A percentile compares a stretch with the other conserved stretches of the same genome.
Conservation (phyloP, 495 filamentous ascomycete genomes). For the Aspergillus steynii region DNA sequence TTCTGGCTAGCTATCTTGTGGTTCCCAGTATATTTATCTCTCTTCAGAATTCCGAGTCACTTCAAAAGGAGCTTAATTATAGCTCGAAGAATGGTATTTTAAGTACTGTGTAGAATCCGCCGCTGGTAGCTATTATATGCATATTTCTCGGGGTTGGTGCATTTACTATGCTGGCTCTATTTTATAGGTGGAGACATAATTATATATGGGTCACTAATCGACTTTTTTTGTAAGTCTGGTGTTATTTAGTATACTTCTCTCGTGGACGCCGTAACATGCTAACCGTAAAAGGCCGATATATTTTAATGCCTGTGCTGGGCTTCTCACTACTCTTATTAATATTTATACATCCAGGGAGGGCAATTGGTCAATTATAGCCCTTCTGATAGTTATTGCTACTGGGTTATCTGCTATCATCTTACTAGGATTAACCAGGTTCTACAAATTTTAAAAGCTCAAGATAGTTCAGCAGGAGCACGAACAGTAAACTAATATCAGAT, state of each 20-base stretch:
- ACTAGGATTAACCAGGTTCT: conserved; percentile 7
- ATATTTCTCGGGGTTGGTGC: conserved; percentile 20
- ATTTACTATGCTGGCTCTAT: conserved; percentile 16
- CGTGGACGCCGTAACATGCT: not conserved
- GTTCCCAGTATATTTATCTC: conserved; percentile 40
- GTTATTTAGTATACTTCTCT: not conserved
- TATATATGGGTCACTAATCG: conserved; percentile 29
- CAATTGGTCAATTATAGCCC: conserved; percentile 10
- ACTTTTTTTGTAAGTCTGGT: conserved; percentile 12
- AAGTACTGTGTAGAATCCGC: conserved; percentile 24
- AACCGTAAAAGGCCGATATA: conserved; percentile 4
- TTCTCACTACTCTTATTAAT: conserved; percentile 43
- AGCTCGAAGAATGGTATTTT: conserved; percentile 16
- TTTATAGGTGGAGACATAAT: conserved; percentile 20
- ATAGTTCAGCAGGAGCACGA: conserved; percentile 6
- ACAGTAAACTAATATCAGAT: not conserved
- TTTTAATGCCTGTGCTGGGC: conserved; percentile 10
- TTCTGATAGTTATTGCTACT: conserved; percentile 7
- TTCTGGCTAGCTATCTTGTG: conserved; percentile 38
- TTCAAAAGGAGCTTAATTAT: conserved; percentile 17
- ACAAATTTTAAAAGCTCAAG: conserved; percentile 11
- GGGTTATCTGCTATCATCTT: conserved; percentile 8
- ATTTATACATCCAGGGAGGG: conserved; percentile 39
- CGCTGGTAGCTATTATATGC: conserved; percentile 26
- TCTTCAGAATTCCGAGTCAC: conserved; percentile 23